A percentile compares a stretch with the other conserved stretches of the same genome.
Evolutionary conservation across 2,329 filamentous ascomycete genomes (phyloP).

Genomic region (Phyllosticta citriasiana): DNA sequence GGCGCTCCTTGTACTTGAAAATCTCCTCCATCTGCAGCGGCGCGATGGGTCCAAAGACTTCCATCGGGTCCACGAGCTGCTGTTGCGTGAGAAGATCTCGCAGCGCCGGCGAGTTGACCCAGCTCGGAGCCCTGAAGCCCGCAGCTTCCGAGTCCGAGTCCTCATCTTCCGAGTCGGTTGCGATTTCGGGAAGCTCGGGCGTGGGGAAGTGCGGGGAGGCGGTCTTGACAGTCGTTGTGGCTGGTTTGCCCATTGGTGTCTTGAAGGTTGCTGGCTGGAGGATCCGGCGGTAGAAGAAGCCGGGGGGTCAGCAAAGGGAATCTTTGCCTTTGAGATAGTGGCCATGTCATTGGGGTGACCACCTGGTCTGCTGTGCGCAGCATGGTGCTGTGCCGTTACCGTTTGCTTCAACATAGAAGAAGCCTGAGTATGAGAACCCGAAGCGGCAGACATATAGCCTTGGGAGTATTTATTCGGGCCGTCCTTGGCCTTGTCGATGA

Average conservation of each 20-base stretch:
- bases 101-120: conserved; percentile 83
- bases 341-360: conserved; percentile 70
- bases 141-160: conserved; percentile 36
- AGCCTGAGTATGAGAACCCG: conserved; percentile 36
- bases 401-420: conserved; percentile 52
- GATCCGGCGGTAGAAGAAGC: conserved; percentile 1
- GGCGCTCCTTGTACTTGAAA: conserved; percentile 79
- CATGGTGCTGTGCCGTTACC: conserved; percentile 56
- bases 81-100: conserved; percentile 66
- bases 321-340: conserved; percentile 80
- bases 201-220: conserved; percentile 80
- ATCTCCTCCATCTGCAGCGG: conserved; percentile 94
- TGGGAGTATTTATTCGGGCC: conserved; percentile 53
- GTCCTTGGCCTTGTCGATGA: conserved; percentile 28
- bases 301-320: conserved; percentile 64
- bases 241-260: conserved; percentile 49
- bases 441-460: conserved; percentile 52
- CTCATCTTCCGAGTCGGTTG: conserved; percentile 87
- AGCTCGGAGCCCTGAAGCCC: conserved; percentile 57
- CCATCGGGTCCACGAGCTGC: conserved; percentile 72
- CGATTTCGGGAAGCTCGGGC: conserved; percentile 88
- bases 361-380: conserved; percentile 51
- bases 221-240: conserved; percentile 49
- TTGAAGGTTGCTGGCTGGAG: conserved; percentile 43
- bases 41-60: conserved; percentile 79